These are phyloP conservation scores for Globisporangium orthogonon DNA, from an alignment of 352 stramenopile species.

Conservation along the genomic window DNA sequence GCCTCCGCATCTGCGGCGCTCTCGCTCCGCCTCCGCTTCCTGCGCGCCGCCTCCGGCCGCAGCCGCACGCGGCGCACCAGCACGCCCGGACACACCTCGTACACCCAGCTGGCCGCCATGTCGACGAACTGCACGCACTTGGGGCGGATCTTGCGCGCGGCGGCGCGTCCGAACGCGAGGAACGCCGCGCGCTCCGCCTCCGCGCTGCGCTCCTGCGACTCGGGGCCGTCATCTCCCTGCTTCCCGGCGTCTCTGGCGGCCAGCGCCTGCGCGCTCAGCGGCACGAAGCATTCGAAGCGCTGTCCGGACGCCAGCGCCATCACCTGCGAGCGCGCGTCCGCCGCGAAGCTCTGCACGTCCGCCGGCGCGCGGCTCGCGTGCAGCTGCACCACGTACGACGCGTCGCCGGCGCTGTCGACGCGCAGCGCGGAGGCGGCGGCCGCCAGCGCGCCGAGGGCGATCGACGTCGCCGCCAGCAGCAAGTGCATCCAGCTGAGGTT, in stretches of 20 bases:
- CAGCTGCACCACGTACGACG: slow-evolving; percentile 66
- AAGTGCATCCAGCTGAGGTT: too few relatives aligned
- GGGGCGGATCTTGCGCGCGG: slow-evolving; percentile 44
- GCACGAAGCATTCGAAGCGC: slow-evolving; percentile 72
- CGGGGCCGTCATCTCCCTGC: too few relatives aligned
- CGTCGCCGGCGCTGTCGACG: slow-evolving; percentile 19
- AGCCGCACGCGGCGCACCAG: slow-evolving; percentile 50
- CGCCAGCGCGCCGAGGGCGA: too few relatives aligned
- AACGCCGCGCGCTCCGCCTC: slow-evolving; percentile 16
- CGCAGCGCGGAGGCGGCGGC: neutral
- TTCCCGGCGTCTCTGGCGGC: neutral
- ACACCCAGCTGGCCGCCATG: slow-evolving; percentile 38
- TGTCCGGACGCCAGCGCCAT: slow-evolving; percentile 64
- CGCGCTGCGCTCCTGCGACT: neutral
- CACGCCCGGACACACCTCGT: slow-evolving; percentile 57
- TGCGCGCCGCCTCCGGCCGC: neutral
- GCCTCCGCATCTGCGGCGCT: neutral
- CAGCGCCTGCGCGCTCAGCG: slow-evolving; percentile 19
- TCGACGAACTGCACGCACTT: slow-evolving; percentile 66
- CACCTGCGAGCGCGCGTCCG: slow-evolving; percentile 29
- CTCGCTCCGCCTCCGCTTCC: neutral
- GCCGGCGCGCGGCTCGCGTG: slow-evolving; percentile 39
- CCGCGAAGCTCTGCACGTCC: slow-evolving; percentile 9
- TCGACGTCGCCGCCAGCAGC: too few relatives aligned
- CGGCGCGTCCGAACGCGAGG: slow-evolving; percentile 44